A percentile compares a stretch with the other conserved stretches of the same genome.
phyloP scores from a whole-genome alignment of 129 eudicot species.

The Centella asiatica region DNA sequence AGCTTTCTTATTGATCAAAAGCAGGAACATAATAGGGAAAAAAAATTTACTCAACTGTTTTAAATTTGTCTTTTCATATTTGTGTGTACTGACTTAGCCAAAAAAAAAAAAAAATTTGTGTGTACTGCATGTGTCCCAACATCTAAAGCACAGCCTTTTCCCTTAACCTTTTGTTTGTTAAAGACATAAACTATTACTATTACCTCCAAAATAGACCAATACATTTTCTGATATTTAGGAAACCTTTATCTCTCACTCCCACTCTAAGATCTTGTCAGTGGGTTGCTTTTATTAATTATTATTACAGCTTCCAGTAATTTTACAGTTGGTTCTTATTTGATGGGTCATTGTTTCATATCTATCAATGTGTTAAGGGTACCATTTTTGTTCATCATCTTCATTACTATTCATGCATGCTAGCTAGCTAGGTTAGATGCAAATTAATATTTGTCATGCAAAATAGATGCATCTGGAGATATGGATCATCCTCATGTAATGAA shows the following conservation, averaged over 20 bases:
- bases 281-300: background rate
- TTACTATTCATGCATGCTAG: too few species aligned
- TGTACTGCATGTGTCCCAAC: constrained; percentile 46
- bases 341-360: background rate
- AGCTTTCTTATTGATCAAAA: constrained; percentile 37
- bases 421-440: too few species aligned
- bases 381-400: too few species aligned
- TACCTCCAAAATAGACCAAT: constrained; percentile 27
- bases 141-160: constrained; percentile 21
- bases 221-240: constrained; percentile 19
- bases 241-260: constrained; percentile 10
- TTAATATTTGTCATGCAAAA: too few species aligned
- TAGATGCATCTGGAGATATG: too few species aligned
- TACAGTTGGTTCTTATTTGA: constrained; percentile 3
- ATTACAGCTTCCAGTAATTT: background rate
- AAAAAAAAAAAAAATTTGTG: too few species aligned
- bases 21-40: background rate
- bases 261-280: constrained; percentile 8
- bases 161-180: constrained; percentile 25
- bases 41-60: background rate
- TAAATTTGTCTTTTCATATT: constrained; percentile 21
- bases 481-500: too few species aligned
- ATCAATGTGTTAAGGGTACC: background rate
- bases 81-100: too few species aligned
- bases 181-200: constrained; percentile 12